Base-by-base conservation (phyloP, 2,329 filamentous ascomycete genomes). In the Aspergillus sclerotialis region DNA sequence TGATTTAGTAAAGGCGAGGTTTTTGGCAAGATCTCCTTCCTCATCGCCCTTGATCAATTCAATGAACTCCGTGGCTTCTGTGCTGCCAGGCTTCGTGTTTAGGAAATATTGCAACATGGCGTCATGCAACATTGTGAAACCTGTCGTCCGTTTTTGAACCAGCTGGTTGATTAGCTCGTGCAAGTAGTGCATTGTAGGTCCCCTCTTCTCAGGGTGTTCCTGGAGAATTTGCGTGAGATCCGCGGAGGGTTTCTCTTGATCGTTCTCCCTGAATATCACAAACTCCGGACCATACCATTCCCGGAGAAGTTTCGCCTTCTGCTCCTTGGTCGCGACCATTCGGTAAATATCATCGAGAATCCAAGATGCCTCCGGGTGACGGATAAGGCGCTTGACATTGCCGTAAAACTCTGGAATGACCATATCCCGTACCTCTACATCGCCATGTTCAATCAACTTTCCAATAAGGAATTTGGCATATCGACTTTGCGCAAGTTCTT, bases 241-340 rank as follows among this genome's bases (percentile, higher is more conserved):
- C 4, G 78, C 73, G 4, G 72, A 70, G 2, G 68, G 56, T 10
- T 58, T 48, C 14, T 62, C 55, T n/a, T 70, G 67, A 34, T 72
- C 68, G 4, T 65, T 62, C 25, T 75, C 72, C 49, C 82, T 80
- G 58, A 89, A 84, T 28, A 96, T 74, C 10, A 84, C 78, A 56
- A 94, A 98, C 56, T 96, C 92, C 1, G 90, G 76, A 2, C 92
- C 92, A 60, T 95, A 98, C 88, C 92, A 98, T 63, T 98, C 92
- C 34, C 89, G 76, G 39, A 98, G 72, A 40, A 98, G 72, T 30
- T 77, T 76, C 21, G 83, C 82, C 65, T 90, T 94, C 58, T 98
- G 92, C 49, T 85, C 75, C 53, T 81, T 80, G 14, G 84, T 92
- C 7, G 90, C 89, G 37, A 90, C 81, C 30, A 82, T 83, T 41